Evolutionary conservation across 1,139 yeast genomes (phyloP).

Genomic region (Protomyces arabidopsidicola): DNA sequence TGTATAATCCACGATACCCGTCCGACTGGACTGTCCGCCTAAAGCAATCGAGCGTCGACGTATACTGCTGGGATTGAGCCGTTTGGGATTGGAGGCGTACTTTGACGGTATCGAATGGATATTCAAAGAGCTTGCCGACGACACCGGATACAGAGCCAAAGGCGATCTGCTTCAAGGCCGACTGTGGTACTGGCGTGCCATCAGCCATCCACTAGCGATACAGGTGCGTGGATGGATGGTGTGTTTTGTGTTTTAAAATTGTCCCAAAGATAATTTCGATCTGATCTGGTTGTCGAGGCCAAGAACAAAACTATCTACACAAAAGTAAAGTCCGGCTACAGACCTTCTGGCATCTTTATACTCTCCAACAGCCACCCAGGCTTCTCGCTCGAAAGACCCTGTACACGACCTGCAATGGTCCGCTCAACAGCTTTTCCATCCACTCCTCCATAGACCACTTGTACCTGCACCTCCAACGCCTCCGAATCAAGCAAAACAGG

Average conservation of each 20-base stretch:
- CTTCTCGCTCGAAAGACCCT: not conserved
- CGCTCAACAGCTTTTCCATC: conserved; percentile 5
- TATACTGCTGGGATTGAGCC: conserved; percentile 44
- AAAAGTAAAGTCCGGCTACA: not conserved
- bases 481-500: conserved; percentile 5
- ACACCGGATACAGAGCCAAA: conserved; percentile 56
- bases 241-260: too few relatives aligned
- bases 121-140: conserved; percentile 77
- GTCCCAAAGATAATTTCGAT: too few relatives aligned
- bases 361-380: conserved; percentile 19
- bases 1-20: conserved; percentile 61
- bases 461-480: conserved; percentile 5
- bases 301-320: too few relatives aligned
- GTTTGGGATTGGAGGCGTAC: conserved; percentile 79
- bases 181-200: not conserved
- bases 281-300: too few relatives aligned
- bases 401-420: not conserved
- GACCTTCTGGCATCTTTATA: conserved; percentile 20
- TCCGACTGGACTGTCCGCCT: conserved; percentile 56
- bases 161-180: conserved; percentile 11
- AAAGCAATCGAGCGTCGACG: conserved; percentile 60
- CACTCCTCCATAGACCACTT: conserved; percentile 17
- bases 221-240: too few relatives aligned
- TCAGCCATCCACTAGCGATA: not conserved
- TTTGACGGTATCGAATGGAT: conserved; percentile 88